Conservation (phyloP, 371 early-diverging fungal genomes). For the Amoeboaphelidium protococcarum region DNA sequence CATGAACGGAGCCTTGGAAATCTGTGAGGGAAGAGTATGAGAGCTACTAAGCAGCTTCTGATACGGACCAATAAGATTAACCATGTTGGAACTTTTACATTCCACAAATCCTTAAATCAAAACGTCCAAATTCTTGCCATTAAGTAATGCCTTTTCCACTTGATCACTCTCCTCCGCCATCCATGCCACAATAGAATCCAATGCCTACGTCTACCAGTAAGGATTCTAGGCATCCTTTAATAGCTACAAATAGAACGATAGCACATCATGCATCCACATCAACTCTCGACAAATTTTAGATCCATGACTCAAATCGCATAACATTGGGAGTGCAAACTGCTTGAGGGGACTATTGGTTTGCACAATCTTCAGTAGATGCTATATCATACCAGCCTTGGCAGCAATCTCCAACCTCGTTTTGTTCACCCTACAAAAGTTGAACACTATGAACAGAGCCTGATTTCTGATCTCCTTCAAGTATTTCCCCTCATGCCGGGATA, state of each 20-base stretch:
- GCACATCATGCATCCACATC: slow-evolving; percentile 16
- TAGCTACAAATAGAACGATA: slow-evolving; percentile 19
- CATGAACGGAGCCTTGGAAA: not conserved
- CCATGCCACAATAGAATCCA: slow-evolving; percentile 28
- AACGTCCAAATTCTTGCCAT: too few species aligned
- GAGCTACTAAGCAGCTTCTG: not conserved
- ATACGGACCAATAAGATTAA: not conserved
- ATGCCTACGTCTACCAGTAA: slow-evolving; percentile 25
- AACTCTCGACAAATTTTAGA: slow-evolving; percentile 15
- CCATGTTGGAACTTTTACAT: too few species aligned
- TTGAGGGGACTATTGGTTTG: slow-evolving; percentile 18
- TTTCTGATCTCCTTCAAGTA: slow-evolving; percentile 20
- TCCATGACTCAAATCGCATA: slow-evolving; percentile 28
- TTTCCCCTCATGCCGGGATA: slow-evolving; percentile 9
- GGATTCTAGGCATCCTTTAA: slow-evolving; percentile 13
- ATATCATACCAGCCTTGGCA: slow-evolving; percentile 21
- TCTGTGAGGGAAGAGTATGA: not conserved
- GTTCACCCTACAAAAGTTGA: slow-evolving; percentile 27
- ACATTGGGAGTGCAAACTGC: slow-evolving; percentile 26
- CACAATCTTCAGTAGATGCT: slow-evolving; percentile 19
- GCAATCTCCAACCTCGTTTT: slow-evolving; percentile 22
- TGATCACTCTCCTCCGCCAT: slow-evolving; percentile 1
- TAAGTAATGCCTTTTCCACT: too few species aligned
- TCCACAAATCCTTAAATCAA: too few species aligned
- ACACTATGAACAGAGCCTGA: slow-evolving; percentile 24